phyloP scores from a whole-genome alignment of 164 flowering plant species.

The Brasenia schreberi region DNA sequence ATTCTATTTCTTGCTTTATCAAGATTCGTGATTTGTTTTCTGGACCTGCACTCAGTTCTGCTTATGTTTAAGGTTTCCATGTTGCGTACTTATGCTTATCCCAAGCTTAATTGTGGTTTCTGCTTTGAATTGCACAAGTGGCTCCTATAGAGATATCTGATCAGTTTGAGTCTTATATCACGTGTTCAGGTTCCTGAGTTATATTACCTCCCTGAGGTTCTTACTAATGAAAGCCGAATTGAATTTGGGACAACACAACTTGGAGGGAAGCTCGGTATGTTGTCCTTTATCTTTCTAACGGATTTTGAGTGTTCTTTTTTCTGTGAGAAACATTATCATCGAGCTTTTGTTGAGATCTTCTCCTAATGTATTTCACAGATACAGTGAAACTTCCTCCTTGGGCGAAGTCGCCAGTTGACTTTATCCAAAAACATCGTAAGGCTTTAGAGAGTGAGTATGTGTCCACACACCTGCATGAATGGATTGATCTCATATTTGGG shows the following conservation, averaged over 20 bases:
- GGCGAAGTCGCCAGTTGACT: conserved; percentile 86
- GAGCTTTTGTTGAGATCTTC: not conserved
- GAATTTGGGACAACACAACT: conserved; percentile 96
- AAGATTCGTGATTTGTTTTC: no score
- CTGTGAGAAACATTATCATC: not conserved
- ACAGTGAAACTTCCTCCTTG: conserved; percentile 85
- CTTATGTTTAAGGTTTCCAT: not conserved
- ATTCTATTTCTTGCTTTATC: no score
- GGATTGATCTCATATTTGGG: conserved; percentile 99
- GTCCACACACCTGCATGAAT: conserved; percentile 92
- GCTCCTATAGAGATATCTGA: no score
- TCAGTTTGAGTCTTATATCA: no score
- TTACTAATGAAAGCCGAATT: conserved; percentile 76
- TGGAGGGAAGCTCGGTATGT: conserved; percentile 82
- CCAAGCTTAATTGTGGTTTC: not conserved
- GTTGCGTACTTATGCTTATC: not conserved
- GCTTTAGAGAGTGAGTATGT: conserved; percentile 99
- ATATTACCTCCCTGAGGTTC: conserved; percentile 86
- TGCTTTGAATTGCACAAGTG: not conserved
- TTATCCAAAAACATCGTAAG: conserved; percentile 84
- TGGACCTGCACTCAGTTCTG: no score
- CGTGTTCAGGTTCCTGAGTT: conserved; percentile 80
- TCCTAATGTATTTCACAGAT: conserved; percentile 27
- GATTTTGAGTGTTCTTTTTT: not conserved
- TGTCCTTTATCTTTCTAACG: not conserved